Percentiles rank a stretch among this genome's conserved stretches.
phyloP scores from a whole-genome alignment of 345 rosid species.

The Arabidopsis suecica region DNA sequence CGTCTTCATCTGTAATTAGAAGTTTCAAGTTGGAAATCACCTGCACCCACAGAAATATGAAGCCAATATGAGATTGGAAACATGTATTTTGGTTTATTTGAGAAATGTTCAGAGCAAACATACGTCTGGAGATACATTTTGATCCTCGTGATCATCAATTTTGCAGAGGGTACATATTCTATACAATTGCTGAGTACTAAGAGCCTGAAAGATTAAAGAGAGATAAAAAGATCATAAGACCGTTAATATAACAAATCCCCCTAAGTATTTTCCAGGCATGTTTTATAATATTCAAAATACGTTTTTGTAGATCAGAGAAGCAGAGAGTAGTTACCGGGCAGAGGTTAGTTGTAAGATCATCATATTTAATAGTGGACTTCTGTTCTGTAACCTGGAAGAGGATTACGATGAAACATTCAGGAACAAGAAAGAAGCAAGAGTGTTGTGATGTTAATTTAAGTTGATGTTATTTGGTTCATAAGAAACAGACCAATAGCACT shows the following conservation, averaged over 20 bases:
- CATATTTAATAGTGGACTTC: slow-evolving; percentile 80
- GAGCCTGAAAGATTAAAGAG: slow-evolving; percentile 52
- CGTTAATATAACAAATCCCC: not conserved
- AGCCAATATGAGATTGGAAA: not conserved
- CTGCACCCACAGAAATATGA: slow-evolving; percentile 48
- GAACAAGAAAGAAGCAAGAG: slow-evolving; percentile 3
- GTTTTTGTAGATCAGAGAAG: slow-evolving; percentile 5
- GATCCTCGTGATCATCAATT: slow-evolving; percentile 64
- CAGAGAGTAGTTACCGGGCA: slow-evolving; percentile 76
- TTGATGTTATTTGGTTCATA: slow-evolving; percentile 31
- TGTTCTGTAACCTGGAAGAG: slow-evolving; percentile 72
- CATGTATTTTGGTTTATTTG: not conserved
- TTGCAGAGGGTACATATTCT: slow-evolving; percentile 77
- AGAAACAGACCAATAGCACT: slow-evolving; percentile 71
- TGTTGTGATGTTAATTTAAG: slow-evolving; percentile 2
- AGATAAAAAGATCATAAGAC: slow-evolving; percentile 12
- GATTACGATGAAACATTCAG: slow-evolving; percentile 17
- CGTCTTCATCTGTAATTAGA: slow-evolving; percentile 76
- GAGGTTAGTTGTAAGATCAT: slow-evolving; percentile 80
- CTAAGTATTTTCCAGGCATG: slow-evolving; percentile 11
- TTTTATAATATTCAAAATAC: slow-evolving; percentile 3
- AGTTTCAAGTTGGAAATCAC: slow-evolving; percentile 82
- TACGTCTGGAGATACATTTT: slow-evolving; percentile 74
- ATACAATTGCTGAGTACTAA: slow-evolving; percentile 89
- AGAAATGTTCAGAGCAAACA: slow-evolving; percentile 36